Percentiles rank a stretch among this genome's conserved stretches.
Evolutionary conservation across 2,329 filamentous ascomycete species (phyloP).

Genomic region (Chrysoporthe puriensis): DNA sequence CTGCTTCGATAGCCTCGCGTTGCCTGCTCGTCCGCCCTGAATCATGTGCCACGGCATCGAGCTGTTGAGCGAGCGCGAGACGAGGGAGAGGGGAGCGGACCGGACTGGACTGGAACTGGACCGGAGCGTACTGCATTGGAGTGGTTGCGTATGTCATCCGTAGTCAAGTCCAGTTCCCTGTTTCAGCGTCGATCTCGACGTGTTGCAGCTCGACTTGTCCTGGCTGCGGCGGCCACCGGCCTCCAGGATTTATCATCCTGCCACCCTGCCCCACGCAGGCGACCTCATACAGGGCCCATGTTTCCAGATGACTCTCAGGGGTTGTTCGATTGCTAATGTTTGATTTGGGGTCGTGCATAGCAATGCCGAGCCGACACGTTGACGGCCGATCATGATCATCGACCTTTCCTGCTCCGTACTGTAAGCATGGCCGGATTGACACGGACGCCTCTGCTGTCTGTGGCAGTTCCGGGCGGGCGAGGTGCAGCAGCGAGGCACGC

Average conservation of each 20-base stretch:
- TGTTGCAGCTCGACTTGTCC: background rate
- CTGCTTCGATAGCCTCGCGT: background rate
- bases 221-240: too few species aligned
- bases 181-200: slow-evolving; percentile 8
- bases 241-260: too few species aligned
- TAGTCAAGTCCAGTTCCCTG: background rate
- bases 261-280: background rate
- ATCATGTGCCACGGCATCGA: background rate
- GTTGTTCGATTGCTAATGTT: background rate
- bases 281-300: slow-evolving; percentile 4
- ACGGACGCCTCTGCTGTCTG: too few species aligned
- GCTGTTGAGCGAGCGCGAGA: background rate
- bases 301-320: background rate
- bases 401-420: too few species aligned
- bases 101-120: background rate
- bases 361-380: background rate
- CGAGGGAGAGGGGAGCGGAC: background rate
- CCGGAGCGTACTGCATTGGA: background rate
- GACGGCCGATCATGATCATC: background rate
- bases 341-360: background rate
- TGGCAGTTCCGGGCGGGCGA: too few species aligned
- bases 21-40: background rate
- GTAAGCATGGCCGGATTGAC: too few species aligned
- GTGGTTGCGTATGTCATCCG: background rate
- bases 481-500: too few species aligned